These are phyloP conservation scores for Nakaseomyces nivariensis DNA, from an alignment of 1,139 yeast species.

Conservation along the genomic window DNA sequence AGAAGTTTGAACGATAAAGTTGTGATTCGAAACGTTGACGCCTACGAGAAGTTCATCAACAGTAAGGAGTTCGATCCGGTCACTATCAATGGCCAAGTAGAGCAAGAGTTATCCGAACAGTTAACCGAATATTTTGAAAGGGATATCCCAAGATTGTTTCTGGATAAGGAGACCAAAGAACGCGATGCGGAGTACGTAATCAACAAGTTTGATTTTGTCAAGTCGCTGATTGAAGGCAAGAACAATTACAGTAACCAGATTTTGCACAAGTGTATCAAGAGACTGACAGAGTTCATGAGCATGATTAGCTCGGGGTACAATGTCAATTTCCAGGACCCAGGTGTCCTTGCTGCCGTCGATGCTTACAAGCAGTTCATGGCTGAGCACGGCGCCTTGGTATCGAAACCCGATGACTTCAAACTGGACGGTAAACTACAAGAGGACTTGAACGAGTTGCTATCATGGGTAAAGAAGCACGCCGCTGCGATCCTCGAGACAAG, in stretches of 20 bases:
- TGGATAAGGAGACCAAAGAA: conserved; percentile 18
- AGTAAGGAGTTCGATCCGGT: conserved; percentile 8
- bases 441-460: conserved; percentile 11
- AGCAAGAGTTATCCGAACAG: conserved; percentile 21
- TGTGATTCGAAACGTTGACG: conserved; percentile 25
- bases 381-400: conserved; percentile 11
- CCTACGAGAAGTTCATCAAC: conserved; percentile 10
- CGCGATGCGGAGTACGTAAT: conserved; percentile 18
- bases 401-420: conserved; percentile 6
- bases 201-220: conserved; percentile 24
- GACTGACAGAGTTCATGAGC: conserved; percentile 16
- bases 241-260: conserved; percentile 10
- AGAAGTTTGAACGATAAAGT: conserved; percentile 31
- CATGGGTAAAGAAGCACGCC: conserved; percentile 12
- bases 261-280: conserved; percentile 12
- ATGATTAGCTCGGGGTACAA: conserved; percentile 46
- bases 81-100: conserved; percentile 16
- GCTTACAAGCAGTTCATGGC: conserved; percentile 44
- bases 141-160: conserved; percentile 25
- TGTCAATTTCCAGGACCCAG: conserved; percentile 84
- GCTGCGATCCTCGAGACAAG: conserved; percentile 1
- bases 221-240: conserved; percentile 18
- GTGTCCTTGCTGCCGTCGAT: conserved; percentile 65
- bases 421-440: conserved; percentile 14
- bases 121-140: conserved; percentile 17